A percentile compares a stretch with the other conserved stretches of the same genome.
Conservation (phyloP, 257 asterid species). For the Petunia secreta region DNA sequence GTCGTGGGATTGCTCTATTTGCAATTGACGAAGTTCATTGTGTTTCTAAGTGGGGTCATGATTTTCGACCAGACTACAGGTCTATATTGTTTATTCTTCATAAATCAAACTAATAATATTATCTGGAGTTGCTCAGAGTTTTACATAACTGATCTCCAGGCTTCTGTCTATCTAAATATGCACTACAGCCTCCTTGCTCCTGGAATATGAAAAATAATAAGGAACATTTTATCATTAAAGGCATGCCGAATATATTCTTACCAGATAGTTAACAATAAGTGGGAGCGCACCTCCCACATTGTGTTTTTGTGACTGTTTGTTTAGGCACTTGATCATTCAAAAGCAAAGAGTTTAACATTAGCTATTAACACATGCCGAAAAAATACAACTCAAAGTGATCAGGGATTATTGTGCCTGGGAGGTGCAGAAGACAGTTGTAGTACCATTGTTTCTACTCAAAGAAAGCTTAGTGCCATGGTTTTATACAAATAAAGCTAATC, state of each 20-base stretch:
- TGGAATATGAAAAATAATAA: background rate
- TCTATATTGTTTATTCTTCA: slow-evolving; percentile 33
- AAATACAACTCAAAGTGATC: background rate
- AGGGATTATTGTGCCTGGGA: background rate
- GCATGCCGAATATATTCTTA: background rate
- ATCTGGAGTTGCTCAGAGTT: background rate
- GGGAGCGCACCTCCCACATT: background rate
- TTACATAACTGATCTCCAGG: background rate
- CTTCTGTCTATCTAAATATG: background rate
- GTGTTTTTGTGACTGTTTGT: background rate
- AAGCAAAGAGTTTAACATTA: background rate
- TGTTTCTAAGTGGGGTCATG: slow-evolving; percentile 93
- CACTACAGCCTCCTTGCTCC: background rate
- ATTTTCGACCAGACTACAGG: slow-evolving; percentile 91
- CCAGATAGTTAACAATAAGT: background rate
- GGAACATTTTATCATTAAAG: background rate
- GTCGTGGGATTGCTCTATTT: slow-evolving; percentile 71
- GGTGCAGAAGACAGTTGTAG: background rate
- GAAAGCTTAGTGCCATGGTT: background rate
- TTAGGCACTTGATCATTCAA: background rate
- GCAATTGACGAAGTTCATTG: slow-evolving; percentile 87
- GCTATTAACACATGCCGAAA: background rate
- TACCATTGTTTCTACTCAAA: background rate
- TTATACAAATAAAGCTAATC: background rate
- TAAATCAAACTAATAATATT: background rate